Evolutionary conservation across 2,329 filamentous ascomycete genomes (phyloP), one percentile per base, ranked within the genome.

Genomic region (Colletotrichum australisinense): DNA sequence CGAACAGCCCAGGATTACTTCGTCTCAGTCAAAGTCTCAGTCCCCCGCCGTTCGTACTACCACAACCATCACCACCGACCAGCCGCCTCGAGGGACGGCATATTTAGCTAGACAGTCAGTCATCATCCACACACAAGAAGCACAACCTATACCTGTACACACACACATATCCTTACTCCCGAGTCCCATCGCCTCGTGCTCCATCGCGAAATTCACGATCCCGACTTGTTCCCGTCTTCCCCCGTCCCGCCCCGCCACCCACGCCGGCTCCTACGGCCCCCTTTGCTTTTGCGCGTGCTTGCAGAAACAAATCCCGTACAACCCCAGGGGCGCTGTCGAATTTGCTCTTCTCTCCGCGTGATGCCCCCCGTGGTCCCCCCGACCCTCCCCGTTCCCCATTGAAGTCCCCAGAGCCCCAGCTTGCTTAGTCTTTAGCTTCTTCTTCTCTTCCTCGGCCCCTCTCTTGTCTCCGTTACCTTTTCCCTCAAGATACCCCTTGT

Each of bases 71-170:
- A 30, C 32, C 53, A 30, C 52, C 42, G n/a, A 38, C 35, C 67
- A 57, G 42, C 66, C 53, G 66, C 60, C 28, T 32, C 63, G 56
- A 46, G n/a, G 22, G 60, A 49, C 32, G 59, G 42, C 26, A 38
- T 63, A 71, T 69, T 70, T 70, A 63, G 56, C 62, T 63, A 73
- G 67, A 46, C 68, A 73, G 49, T 69, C 67, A 63, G 63, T 56
- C 55, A 42, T 28, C 42, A 11, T 22, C 19, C 42, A n/a, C 19
- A 49, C 42, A 49, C 42, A 4, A 49, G 42, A 49, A 22, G 8
- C 42, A 49, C 42, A 49, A 49, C 42, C 42, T 49, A 49, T 49
- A 11, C 42, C 42, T 49, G 42, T n/a, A 49, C 55, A 12, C 11
- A 11, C 11, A 24, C 4, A 30, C 62, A 52, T 46, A 62, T 19